Evolutionary conservation across 805 yeast species (phyloP), one percentile per base, ranked within the genome.

Genomic region (Saturnispora sanitii): DNA sequence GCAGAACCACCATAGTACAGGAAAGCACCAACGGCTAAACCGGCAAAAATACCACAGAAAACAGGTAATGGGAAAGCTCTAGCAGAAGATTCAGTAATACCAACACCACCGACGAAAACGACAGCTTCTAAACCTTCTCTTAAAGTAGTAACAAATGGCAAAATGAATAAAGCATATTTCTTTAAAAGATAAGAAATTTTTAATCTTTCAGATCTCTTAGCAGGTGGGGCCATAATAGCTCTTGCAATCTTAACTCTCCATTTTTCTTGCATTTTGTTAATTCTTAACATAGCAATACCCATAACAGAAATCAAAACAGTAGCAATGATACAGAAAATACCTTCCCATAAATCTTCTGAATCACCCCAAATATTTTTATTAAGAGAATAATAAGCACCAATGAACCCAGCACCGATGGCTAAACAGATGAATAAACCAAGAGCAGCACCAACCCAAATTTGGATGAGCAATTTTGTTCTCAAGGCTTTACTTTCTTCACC

Each of bases 81-180:
- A 6, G 62, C 57, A 33, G 67, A 60, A 6, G 57, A 45, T 21
- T 39, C 42, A 21, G 56, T 53, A 44, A 83, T 67, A 56, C 94
- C 90, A 29, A 88, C 94, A 64, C 95, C 95, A 31, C 95, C 95
- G 43, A 87, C 88, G 53, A 86, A 86, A 28, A 87, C 92, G 43
- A 87, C 86, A 29, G 94, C 95, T 70, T 86, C 95, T 50, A 87
- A 70, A 62, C 96, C 96, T 70, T 87, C 96, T 72, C 96, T 78
- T 45, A 87, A 70, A 45, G 82, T 79, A 28, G 96, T 87, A 56
- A 87, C 69, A 51, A 82, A 81, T 11, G 96, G 95, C 49, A 87
- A 70, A 42, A 87, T 58, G 53, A 85, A 84, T 88, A 87, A 77
- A 41, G 86, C 74, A 60, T 87, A 86, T 61, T 81, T 83, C 58